Conservation (phyloP, 2,329 filamentous ascomycete species). For the Magnaporthiopsis poae region DNA sequence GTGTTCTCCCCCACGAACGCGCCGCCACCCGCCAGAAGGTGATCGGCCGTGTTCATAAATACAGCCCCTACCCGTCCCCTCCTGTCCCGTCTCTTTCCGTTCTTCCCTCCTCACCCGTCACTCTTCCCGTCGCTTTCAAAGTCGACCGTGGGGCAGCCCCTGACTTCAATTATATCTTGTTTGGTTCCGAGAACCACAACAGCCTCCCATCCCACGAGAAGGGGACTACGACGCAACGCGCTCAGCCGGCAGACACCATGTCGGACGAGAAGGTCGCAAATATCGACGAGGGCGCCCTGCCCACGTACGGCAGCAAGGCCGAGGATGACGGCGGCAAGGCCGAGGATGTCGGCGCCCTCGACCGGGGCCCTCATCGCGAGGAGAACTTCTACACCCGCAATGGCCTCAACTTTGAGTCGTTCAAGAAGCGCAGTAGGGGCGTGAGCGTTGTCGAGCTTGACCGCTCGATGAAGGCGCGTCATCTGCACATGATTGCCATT, state of each 20-base stretch:
- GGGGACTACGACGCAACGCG: neutral
- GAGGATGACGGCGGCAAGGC: neutral
- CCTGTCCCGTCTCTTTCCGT: neutral
- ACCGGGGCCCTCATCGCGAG: constrained; percentile 13
- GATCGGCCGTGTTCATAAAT: constrained; percentile 4
- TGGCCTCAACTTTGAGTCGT: constrained; percentile 28
- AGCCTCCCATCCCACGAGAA: neutral
- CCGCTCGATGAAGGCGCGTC: constrained; percentile 43
- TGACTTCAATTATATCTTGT: neutral
- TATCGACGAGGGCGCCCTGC: neutral
- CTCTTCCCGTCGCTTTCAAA: neutral
- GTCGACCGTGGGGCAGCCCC: neutral
- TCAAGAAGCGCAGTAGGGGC: constrained; percentile 27
- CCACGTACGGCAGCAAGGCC: neutral
- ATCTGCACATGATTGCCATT: constrained; percentile 54
- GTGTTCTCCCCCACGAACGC: constrained; percentile 1
- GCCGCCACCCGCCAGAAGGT: neutral
- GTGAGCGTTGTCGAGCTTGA: constrained; percentile 26
- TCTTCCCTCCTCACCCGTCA: constrained; percentile 3
- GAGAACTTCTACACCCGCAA: constrained; percentile 27
- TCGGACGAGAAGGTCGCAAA: constrained; percentile 7
- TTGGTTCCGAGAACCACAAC: neutral
- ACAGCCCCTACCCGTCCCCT: neutral
- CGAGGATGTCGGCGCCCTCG: neutral
- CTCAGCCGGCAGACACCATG: neutral